Evolutionary conservation across 495 filamentous ascomycete genomes (phyloP).

Genomic region (Xylaria longipes): DNA sequence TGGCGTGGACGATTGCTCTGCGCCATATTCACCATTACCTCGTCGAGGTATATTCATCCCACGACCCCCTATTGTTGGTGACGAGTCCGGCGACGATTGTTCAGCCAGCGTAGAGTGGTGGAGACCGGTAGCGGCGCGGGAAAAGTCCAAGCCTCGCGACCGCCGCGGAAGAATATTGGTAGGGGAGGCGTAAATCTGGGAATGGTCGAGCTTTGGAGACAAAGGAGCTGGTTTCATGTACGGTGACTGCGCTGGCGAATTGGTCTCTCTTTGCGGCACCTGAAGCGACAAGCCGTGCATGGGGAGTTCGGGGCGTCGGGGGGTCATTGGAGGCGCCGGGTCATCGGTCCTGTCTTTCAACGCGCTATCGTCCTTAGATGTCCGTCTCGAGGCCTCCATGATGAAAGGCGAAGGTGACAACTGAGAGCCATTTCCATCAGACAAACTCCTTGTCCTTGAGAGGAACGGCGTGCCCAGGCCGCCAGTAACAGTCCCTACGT

Average conservation of each 20-base stretch:
- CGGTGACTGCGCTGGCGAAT: constrained; percentile 50
- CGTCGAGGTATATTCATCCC: constrained; percentile 76
- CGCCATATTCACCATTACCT: constrained; percentile 43
- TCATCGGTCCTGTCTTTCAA: constrained; percentile 51
- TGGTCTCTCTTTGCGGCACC: constrained; percentile 64
- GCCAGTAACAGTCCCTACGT: constrained; percentile 16
- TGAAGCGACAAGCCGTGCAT: constrained; percentile 73
- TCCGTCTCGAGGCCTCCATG: constrained; percentile 57
- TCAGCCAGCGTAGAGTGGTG: constrained; percentile 94
- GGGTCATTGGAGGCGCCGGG: constrained; percentile 61
- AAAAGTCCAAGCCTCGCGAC: constrained; percentile 88
- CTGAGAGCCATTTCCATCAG: constrained; percentile 56
- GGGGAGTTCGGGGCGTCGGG: constrained; percentile 65
- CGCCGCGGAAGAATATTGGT: constrained; percentile 81
- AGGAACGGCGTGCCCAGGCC: constrained; percentile 38
- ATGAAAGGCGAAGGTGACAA: constrained; percentile 74
- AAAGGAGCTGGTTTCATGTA: constrained; percentile 71
- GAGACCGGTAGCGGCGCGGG: constrained; percentile 90
- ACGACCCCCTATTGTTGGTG: constrained; percentile 79
- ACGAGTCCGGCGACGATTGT: constrained; percentile 91
- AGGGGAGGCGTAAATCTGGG: constrained; percentile 81
- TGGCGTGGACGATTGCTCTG: constrained; percentile 48
- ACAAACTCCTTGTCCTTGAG: constrained; percentile 54
- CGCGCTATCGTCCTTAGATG: constrained; percentile 82
- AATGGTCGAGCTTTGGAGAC: constrained; percentile 83